Percentiles rank a stretch among this genome's conserved stretches.
These are phyloP conservation scores for Ogataea trehalophila DNA, from an alignment of 805 yeast genomes.

Conservation along the genomic window DNA sequence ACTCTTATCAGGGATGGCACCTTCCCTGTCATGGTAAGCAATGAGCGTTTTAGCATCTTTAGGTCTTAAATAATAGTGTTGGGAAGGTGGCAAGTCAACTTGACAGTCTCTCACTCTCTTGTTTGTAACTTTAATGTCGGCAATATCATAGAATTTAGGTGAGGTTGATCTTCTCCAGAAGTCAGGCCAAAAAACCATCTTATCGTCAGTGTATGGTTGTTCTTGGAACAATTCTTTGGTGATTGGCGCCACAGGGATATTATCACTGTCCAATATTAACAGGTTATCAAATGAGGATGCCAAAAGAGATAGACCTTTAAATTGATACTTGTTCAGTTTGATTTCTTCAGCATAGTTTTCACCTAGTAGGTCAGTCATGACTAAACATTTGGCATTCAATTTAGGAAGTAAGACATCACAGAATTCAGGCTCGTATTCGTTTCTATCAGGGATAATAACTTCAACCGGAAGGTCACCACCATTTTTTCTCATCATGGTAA, in stretches of 20 bases:
- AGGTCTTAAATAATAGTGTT: slow-evolving; percentile 11
- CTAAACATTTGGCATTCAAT: slow-evolving; percentile 37
- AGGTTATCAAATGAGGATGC: slow-evolving; percentile 45
- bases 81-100: slow-evolving; percentile 19
- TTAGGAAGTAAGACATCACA: slow-evolving; percentile 37
- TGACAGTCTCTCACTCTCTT: slow-evolving; percentile 32
- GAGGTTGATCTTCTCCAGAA: slow-evolving; percentile 63
- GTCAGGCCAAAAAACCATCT: slow-evolving; percentile 62
- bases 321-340: slow-evolving; percentile 29
- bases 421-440: slow-evolving; percentile 34
- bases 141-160: slow-evolving; percentile 55
- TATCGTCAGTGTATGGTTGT: slow-evolving; percentile 38
- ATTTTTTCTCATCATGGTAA: slow-evolving; percentile 40
- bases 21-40: slow-evolving; percentile 56
- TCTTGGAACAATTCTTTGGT: slow-evolving; percentile 49
- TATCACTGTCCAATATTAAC: slow-evolving; percentile 43
- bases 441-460: slow-evolving; percentile 35
- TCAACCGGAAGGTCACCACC: slow-evolving; percentile 45
- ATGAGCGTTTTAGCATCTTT: slow-evolving; percentile 20
- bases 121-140: slow-evolving; percentile 35
- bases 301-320: slow-evolving; percentile 35
- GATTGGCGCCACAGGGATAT: slow-evolving; percentile 42
- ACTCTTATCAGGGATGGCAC: slow-evolving; percentile 57
- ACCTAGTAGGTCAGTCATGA: slow-evolving; percentile 35
- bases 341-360: slow-evolving; percentile 22